Conservation (phyloP, 768 basidiomycete species). For the Myochromella boudieri region DNA sequence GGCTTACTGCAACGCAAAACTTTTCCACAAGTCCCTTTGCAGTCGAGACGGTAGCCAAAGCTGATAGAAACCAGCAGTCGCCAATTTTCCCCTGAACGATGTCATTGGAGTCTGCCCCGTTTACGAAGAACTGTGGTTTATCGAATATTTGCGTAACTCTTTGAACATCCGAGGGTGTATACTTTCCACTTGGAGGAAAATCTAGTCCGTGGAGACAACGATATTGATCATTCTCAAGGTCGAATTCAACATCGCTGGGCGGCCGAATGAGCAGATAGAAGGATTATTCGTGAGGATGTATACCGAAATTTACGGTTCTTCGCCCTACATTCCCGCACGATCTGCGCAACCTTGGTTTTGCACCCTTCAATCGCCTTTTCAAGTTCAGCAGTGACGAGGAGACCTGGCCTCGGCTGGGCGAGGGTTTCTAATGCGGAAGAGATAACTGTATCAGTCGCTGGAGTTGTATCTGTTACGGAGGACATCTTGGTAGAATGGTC, state of each 20-base stretch:
- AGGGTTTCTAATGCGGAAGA: conserved; percentile 20
- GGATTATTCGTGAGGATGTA: background rate
- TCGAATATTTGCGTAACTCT: conserved; percentile 52
- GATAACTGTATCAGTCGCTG: background rate
- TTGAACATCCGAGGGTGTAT: conserved; percentile 39
- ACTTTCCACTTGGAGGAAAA: conserved; percentile 17
- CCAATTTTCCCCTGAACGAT: conserved; percentile 52
- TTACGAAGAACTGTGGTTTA: conserved; percentile 49
- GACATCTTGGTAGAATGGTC: conserved; percentile 8
- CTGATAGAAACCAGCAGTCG: conserved; percentile 59
- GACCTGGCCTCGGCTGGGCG: conserved; percentile 36
- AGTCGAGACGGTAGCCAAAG: conserved; percentile 49
- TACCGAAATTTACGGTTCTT: conserved; percentile 53
- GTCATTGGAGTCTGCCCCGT: conserved; percentile 45
- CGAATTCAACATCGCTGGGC: conserved; percentile 54
- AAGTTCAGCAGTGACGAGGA: conserved; percentile 49
- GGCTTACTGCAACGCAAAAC: conserved; percentile 40
- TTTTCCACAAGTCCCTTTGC: conserved; percentile 49
- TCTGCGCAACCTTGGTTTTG: conserved; percentile 41
- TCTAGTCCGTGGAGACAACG: conserved; percentile 46
- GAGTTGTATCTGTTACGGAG: background rate
- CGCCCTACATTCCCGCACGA: conserved; percentile 44
- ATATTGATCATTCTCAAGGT: conserved; percentile 51
- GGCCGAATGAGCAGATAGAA: background rate
- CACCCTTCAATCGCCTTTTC: conserved; percentile 50